Evolutionary conservation across 2,329 filamentous ascomycete species (phyloP).

Genomic region (Orbilia blumenaviensis): DNA sequence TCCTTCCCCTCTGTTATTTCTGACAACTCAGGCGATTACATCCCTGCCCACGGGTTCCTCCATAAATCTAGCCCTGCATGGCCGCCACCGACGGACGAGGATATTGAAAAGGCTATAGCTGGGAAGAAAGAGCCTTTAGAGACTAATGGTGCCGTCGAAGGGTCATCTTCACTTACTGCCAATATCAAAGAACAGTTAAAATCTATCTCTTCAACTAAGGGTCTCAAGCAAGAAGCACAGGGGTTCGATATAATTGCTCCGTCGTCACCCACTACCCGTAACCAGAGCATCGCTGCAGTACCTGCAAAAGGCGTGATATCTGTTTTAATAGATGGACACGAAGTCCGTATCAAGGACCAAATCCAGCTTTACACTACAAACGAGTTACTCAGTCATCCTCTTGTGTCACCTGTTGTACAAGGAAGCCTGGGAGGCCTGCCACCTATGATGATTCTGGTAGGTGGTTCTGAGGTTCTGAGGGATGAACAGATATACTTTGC

Average conservation of each 20-base stretch:
- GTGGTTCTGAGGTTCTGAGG: conserved; percentile 85
- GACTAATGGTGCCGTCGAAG: not conserved
- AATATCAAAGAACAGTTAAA: conserved; percentile 40
- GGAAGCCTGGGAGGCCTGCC: conserved; percentile 89
- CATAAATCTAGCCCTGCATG: conserved; percentile 89
- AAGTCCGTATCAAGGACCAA: conserved; percentile 83
- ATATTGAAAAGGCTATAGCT: conserved; percentile 64
- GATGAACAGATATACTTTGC: conserved; percentile 96
- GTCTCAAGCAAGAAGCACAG: conserved; percentile 60
- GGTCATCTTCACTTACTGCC: not conserved
- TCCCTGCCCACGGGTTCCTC: conserved; percentile 85
- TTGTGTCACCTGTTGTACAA: conserved; percentile 89
- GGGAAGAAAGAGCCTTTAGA: conserved; percentile 60
- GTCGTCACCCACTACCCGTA: not conserved
- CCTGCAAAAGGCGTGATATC: conserved; percentile 60
- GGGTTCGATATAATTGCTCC: conserved; percentile 59
- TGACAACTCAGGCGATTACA: conserved; percentile 72
- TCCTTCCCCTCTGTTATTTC: conserved; percentile 89
- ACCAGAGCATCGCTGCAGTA: not conserved
- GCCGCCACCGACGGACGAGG: conserved; percentile 88
- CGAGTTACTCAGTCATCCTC: conserved; percentile 80
- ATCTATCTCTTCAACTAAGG: conserved; percentile 54
- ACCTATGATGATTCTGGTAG: conserved; percentile 82
- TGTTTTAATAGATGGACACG: conserved; percentile 75
- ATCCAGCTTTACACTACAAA: conserved; percentile 87